A percentile compares a stretch with the other conserved stretches of the same genome.
Conservation (phyloP, 2,329 filamentous ascomycete species). For the Pseudocercospora eumusae region DNA sequence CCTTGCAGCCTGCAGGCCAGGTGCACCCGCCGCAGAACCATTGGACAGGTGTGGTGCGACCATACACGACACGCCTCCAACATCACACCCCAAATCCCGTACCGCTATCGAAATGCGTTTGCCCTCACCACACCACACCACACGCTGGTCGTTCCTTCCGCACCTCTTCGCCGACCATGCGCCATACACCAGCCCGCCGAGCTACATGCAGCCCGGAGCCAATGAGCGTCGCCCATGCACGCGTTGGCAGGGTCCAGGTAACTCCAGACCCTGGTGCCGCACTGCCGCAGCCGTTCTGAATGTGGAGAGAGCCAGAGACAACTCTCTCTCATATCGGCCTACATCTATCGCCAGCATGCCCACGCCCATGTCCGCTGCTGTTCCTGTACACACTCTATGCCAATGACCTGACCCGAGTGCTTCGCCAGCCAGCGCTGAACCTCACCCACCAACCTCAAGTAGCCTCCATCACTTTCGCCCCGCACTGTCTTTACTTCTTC, state of each 20-base stretch:
- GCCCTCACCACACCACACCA: not conserved
- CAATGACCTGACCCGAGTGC: not conserved
- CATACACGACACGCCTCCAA: constrained; percentile 4
- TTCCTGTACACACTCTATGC: not conserved
- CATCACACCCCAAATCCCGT: not conserved
- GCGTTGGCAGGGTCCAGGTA: not conserved
- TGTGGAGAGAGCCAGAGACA: constrained; percentile 1
- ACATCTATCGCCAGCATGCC: not conserved
- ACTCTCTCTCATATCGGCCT: not conserved
- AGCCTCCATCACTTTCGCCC: not conserved
- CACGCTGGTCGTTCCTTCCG: no score
- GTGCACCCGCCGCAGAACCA: not conserved
- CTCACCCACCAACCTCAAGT: not conserved
- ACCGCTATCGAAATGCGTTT: not conserved
- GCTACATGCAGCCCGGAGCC: no score
- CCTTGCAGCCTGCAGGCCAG: not conserved
- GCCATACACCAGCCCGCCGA: no score
- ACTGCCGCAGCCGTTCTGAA: not conserved
- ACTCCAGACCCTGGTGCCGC: not conserved
- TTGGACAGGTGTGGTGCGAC: constrained; percentile 10
- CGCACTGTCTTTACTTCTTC: constrained; percentile 4
- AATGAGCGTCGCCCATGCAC: not conserved
- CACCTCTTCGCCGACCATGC: not conserved
- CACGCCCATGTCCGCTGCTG: not conserved
- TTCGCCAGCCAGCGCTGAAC: not conserved